A percentile compares a stretch with the other conserved stretches of the same genome.
phyloP scores from a whole-genome alignment of 352 stramenopile genomes.

The Hyaloperonospora brassicae region DNA sequence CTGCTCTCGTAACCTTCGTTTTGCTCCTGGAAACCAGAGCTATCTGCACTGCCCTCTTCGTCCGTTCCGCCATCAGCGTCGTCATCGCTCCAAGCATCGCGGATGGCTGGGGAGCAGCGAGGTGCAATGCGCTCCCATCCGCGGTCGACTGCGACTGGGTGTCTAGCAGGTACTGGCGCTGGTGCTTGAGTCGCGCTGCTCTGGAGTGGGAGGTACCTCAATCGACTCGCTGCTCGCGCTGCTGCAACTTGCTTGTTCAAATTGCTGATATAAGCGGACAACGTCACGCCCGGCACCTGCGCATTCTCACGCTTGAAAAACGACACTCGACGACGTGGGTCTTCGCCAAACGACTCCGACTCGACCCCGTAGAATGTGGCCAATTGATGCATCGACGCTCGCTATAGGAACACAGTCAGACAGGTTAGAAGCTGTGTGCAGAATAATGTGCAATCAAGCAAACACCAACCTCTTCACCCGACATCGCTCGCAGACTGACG shows the following conservation, averaged over 20 bases:
- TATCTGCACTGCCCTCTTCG: conserved; percentile 13
- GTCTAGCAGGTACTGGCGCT: conserved; percentile 14
- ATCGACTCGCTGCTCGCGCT: conserved; percentile 24
- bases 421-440: conserved; percentile 3
- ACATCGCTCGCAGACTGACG: conserved; percentile 69
- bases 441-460: not conserved
- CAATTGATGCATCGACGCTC: conserved; percentile 66
- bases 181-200: conserved; percentile 20
- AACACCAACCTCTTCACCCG: conserved; percentile 37
- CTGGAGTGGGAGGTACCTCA: conserved; percentile 55
- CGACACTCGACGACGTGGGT: conserved; percentile 56
- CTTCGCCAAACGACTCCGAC: conserved; percentile 72
- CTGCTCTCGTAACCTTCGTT: conserved; percentile 12
- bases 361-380: conserved; percentile 53
- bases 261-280: conserved; percentile 47
- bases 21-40: conserved; percentile 10
- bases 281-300: conserved; percentile 40
- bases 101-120: conserved; percentile 32
- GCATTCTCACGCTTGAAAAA: conserved; percentile 65
- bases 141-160: conserved; percentile 33
- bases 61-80: conserved; percentile 28
- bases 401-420: conserved; percentile 19
- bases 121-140: conserved; percentile 70
- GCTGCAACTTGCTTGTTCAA: conserved; percentile 22
- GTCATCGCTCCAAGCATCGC: conserved; percentile 76